Evolutionary conservation across 257 asterid species (phyloP).

Genomic region (Cinchona pubescens): DNA sequence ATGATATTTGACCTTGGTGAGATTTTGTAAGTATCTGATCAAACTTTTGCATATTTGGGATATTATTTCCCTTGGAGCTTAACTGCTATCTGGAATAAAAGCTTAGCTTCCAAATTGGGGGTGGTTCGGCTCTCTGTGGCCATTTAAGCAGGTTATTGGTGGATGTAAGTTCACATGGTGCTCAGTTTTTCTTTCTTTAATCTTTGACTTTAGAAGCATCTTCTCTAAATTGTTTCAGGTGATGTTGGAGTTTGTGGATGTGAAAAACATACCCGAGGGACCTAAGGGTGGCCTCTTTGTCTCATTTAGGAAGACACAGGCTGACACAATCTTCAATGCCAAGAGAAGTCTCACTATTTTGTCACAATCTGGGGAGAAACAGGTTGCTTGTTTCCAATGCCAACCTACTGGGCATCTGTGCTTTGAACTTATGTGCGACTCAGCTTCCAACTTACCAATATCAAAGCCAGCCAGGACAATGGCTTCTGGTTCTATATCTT

Average conservation of each 20-base stretch:
- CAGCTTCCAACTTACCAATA: constrained; percentile 36
- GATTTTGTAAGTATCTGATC: neutral
- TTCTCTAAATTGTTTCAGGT: constrained; percentile 45
- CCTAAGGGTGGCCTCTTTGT: constrained; percentile 58
- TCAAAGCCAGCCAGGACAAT: constrained; percentile 45
- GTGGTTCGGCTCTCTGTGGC: no score
- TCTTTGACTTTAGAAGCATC: constrained; percentile 2
- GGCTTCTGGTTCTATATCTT: constrained; percentile 56
- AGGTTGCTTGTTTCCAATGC: constrained; percentile 86
- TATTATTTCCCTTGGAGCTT: neutral
- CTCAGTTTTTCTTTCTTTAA: no score
- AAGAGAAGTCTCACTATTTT: constrained; percentile 71
- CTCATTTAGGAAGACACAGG: constrained; percentile 69
- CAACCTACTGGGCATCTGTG: constrained; percentile 64
- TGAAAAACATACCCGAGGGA: constrained; percentile 66
- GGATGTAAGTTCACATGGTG: no score
- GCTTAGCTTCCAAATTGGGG: neutral
- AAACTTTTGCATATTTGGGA: neutral
- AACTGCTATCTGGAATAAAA: neutral
- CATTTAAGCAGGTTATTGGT: neutral
- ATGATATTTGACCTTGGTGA: neutral
- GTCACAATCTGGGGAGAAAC: constrained; percentile 73
- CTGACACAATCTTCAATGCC: constrained; percentile 71
- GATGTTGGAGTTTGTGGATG: constrained; percentile 83
- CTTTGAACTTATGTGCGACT: constrained; percentile 56